Evolutionary conservation across 208 protist species (phyloP).

Genomic region (Angomonas ambiguus): DNA sequence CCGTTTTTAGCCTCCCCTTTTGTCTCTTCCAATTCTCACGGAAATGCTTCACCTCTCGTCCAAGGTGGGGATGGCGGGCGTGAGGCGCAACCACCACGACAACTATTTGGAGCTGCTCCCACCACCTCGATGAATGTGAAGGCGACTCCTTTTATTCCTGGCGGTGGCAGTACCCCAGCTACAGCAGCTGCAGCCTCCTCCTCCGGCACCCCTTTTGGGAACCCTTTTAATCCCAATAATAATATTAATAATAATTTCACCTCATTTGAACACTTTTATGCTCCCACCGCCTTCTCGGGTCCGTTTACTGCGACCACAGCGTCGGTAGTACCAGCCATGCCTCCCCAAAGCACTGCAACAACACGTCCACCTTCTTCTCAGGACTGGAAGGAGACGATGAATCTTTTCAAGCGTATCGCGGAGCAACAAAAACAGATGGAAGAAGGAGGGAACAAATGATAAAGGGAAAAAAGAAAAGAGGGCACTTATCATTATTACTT

Average conservation of each 20-base stretch:
- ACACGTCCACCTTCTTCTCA: not conserved
- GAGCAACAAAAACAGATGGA: not conserved
- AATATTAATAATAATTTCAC: not conserved
- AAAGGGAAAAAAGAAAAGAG: not conserved
- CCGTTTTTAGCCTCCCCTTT: no score
- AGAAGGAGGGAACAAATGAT: not conserved
- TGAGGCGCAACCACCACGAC: no score
- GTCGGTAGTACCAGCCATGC: no score
- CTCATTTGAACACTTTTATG: no score
- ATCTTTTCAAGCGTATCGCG: not conserved
- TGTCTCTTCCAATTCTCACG: no score
- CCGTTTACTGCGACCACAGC: no score
- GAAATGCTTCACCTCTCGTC: no score
- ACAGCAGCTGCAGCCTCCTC: not conserved
- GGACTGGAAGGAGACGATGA: not conserved
- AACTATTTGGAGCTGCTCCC: no score
- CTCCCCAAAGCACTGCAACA: no score
- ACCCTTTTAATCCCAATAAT: not conserved
- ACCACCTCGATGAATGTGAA: constrained; percentile 14
- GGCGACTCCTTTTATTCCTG: constrained; percentile 29
- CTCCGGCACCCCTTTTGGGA: constrained; percentile 14
- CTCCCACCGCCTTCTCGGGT: no score
- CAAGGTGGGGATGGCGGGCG: no score
- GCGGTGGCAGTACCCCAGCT: not conserved
- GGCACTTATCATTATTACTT: no score